Base-by-base conservation (phyloP, 345 rosid genomes). In the Draba incana region DNA sequence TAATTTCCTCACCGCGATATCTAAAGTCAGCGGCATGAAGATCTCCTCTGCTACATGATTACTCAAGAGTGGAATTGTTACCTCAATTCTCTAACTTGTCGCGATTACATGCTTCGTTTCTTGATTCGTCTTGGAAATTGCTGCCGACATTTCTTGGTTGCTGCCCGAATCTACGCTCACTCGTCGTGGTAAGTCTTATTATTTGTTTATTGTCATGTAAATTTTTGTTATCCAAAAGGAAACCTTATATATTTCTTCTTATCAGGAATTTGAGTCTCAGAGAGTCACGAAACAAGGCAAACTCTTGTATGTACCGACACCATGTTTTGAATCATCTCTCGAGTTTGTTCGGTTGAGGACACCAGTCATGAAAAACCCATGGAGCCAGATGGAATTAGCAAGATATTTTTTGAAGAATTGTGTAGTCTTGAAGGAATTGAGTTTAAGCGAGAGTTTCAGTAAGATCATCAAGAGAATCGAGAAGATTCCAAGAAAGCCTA, bases 311-410 rank as follows among this genome's bases (percentile, higher is more conserved):
- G 37, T 33, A 8, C 37, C 37, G 8, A 33, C 37, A 6, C 37
- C 7, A 1, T 33, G 37, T 33, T 33, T 33, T 4, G 57, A 27
- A 52, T 52, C 23, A 6, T 8, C 58, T 33, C 58, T 53, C 39
- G 15, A 28, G 58, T 53, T 30, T 53, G 58, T 53, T 30, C 1
- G 33, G 39, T 10, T 53, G 14, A 8, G 1, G 38, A 30, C 41
- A 54, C 58, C 24, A 31, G 39, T 54, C 24, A 54, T 23, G 37
- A 2, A 33, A 16, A 31, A 11, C 10, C n/a, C 58, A 30, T 30
- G 11, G 3, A 54, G 58, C 39, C 57, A 30, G 38, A 53, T 28
- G 23, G 8, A 33, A 5, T 53, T 53, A 53, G 57, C 57, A n/a
- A 48, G 2, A 48, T 48, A 10, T 5, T 52, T 52, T 28, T 9